Conservation (phyloP, 1,284 basidiomycete species). For the Bondarzewia mesenterica region DNA sequence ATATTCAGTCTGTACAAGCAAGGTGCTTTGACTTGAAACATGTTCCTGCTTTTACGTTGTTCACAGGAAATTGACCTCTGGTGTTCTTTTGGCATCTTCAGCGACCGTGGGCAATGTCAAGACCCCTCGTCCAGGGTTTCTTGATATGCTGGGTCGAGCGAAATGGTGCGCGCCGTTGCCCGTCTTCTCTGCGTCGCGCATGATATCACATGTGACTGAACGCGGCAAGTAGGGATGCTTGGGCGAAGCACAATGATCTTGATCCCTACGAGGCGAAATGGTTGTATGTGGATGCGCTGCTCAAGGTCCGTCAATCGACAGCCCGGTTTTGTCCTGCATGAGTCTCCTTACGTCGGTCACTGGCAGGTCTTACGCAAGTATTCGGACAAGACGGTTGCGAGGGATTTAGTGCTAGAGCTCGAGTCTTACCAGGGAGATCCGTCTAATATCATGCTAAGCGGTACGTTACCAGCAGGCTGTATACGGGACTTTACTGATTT, state of each 20-base stretch:
- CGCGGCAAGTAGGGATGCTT: slow-evolving; percentile 69
- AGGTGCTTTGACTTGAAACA: slow-evolving; percentile 40
- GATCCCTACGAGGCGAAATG: slow-evolving; percentile 78
- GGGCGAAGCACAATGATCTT: slow-evolving; percentile 86
- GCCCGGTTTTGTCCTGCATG: not conserved
- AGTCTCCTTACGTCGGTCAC: not conserved
- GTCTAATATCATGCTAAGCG: slow-evolving; percentile 60
- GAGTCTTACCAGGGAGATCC: slow-evolving; percentile 71
- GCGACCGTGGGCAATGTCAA: slow-evolving; percentile 87
- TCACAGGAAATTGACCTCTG: not conserved
- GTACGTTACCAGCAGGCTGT: slow-evolving; percentile 33
- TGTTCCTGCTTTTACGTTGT: not conserved
- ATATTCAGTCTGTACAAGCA: slow-evolving; percentile 77
- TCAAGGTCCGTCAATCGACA: slow-evolving; percentile 50
- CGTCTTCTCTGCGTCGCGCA: not conserved
- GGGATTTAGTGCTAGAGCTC: slow-evolving; percentile 74
- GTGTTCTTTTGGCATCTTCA: slow-evolving; percentile 23
- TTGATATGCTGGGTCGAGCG: slow-evolving; percentile 89
- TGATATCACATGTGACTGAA: slow-evolving; percentile 22
- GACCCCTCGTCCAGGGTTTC: slow-evolving; percentile 75
- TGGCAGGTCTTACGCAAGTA: slow-evolving; percentile 73
- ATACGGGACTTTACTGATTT: slow-evolving; percentile 7
- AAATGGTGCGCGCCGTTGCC: slow-evolving; percentile 64
- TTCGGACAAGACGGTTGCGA: slow-evolving; percentile 74
- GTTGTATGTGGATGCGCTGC: slow-evolving; percentile 81